phyloP scores from a whole-genome alignment of 225 moss, liverwort and hornwort genomes.

The Climacium dendroides region DNA sequence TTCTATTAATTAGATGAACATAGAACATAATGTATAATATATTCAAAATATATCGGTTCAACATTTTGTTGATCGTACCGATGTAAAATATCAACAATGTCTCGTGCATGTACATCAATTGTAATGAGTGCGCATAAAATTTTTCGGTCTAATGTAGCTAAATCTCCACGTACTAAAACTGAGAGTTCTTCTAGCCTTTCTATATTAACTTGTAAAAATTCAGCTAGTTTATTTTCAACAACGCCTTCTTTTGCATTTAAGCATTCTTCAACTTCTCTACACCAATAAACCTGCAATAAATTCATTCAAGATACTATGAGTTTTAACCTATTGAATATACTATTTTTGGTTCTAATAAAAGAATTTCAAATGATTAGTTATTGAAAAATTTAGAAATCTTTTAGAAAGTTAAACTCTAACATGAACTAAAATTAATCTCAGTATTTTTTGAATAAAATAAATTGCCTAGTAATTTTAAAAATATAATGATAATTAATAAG shows the following conservation, averaged over 20 bases:
- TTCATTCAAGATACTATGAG: no score
- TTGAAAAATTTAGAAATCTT: neutral
- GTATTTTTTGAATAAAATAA: neutral
- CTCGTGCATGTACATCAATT: slow-evolving; percentile 89
- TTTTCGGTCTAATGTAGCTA: slow-evolving; percentile 56
- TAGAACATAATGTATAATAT: no score
- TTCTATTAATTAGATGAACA: neutral
- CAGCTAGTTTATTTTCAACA: slow-evolving; percentile 26
- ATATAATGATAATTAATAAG: rapidly evolving
- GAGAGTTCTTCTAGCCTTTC: slow-evolving; percentile 57
- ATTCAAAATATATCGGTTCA: neutral
- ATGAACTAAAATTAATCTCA: neutral
- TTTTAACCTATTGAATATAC: no score
- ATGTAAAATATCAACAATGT: slow-evolving; percentile 72
- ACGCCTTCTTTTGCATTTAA: neutral
- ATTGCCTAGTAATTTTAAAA: neutral
- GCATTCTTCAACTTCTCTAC: slow-evolving; percentile 53
- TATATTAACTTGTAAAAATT: slow-evolving; percentile 31
- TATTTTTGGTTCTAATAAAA: no score
- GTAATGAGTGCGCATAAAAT: slow-evolving; percentile 75
- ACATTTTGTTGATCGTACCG: neutral
- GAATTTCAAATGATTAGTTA: no score
- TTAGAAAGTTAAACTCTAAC: neutral
- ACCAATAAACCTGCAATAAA: slow-evolving; percentile 50
- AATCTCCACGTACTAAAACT: slow-evolving; percentile 55